Base-by-base conservation (phyloP, 2,329 filamentous ascomycete genomes). In the Colletotrichum graminicola region DNA sequence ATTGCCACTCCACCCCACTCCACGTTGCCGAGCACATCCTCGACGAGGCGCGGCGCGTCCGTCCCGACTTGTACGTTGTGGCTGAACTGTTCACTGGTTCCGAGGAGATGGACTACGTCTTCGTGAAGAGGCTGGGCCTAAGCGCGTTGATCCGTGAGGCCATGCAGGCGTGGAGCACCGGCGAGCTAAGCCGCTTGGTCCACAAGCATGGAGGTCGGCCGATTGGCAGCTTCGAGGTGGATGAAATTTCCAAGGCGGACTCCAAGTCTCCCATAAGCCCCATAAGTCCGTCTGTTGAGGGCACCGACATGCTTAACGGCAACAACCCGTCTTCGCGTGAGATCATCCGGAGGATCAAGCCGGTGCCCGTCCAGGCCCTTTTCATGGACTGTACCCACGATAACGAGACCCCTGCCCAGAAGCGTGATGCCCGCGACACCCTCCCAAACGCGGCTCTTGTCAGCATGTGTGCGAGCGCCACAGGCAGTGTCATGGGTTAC, bases 351-450 rank as follows among this genome's bases (percentile, higher is more conserved):
- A 92, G 88, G 73, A 95, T 99, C 80, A 93, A 94, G 75, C 91
- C 93, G n/a, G 93, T 91, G 4, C 94, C 95, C 5, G 92, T 98
- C 0, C 95, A 97, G 75, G 96, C 95, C 0, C 85, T 99, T 1
- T 98, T 99, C 82, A 98, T 98, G 94, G 97, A 99, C 80, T 99
- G 97, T 81, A 99, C 97, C 0, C 96, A 99, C 80, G 96, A 99
- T 83, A 99, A 99, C 76, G 95, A 99, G 82, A 93, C 94, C 2
- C 96, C 96, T 0, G 94, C 95, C 0, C 95, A 99, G 81, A 98
- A 98, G 82, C 89, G 97, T 51, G 95, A 98, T 79, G 95, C 95
- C 62, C 90, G 94, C 71, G 97, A 99, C 79, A 98, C 96, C 0
- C 86, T 99, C 12, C 93, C 97, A 10, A 98, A 97, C 77, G 95